Percentiles rank a stretch among this genome's conserved stretches.
These are phyloP conservation scores for Mycosphaerella sp. DNA, from an alignment of 2,329 filamentous ascomycete species.

Conservation along the genomic window DNA sequence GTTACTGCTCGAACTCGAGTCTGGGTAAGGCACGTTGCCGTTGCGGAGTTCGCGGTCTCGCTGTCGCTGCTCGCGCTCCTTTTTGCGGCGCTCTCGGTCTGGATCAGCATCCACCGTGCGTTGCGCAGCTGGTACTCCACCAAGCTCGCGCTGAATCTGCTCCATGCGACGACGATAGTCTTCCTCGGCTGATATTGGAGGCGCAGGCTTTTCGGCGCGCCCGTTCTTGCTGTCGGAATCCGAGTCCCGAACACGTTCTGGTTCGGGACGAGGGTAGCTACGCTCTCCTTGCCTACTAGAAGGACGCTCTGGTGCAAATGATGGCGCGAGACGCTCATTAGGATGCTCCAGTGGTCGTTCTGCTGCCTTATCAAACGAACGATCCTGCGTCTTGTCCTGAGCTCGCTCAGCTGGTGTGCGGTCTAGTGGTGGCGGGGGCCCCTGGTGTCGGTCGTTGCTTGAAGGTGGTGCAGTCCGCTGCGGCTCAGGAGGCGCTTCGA, in stretches of 20 bases:
- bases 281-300: constrained; percentile 13
- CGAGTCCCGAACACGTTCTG: constrained; percentile 10
- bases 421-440: constrained; percentile 3
- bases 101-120: constrained; percentile 28
- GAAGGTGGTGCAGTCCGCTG: constrained; percentile 19
- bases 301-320: constrained; percentile 9
- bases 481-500: constrained; percentile 27
- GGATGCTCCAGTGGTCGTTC: background rate
- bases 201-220: constrained; percentile 21
- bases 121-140: constrained; percentile 28
- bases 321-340: constrained; percentile 1
- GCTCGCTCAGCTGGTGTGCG: constrained; percentile 1
- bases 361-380: background rate
- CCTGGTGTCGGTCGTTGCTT: constrained; percentile 16
- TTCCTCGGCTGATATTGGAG: constrained; percentile 43
- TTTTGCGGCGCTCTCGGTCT: constrained; percentile 30
- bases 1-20: constrained; percentile 15
- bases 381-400: background rate
- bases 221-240: constrained; percentile 15
- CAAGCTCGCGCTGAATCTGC: constrained; percentile 42
- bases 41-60: constrained; percentile 26
- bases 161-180: constrained; percentile 47
- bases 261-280: constrained; percentile 4
- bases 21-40: constrained; percentile 13
- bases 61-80: constrained; percentile 31